These are phyloP conservation scores for Globisporangium middletonii DNA, from an alignment of 352 stramenopile genomes.

Conservation along the genomic window DNA sequence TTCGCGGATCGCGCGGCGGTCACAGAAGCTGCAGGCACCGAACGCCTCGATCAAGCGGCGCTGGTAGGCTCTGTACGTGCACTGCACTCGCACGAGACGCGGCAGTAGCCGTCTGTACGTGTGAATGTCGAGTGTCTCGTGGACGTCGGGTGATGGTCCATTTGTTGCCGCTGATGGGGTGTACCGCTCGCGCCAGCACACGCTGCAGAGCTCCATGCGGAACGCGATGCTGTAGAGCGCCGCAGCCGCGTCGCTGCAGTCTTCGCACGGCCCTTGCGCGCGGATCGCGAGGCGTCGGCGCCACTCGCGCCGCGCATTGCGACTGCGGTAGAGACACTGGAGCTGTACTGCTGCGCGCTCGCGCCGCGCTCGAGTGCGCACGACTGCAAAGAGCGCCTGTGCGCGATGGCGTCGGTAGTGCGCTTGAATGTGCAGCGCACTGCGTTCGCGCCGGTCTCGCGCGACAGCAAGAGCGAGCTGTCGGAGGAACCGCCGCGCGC, in stretches of 20 bases:
- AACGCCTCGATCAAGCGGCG: conserved; percentile 10
- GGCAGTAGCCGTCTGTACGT: conserved; percentile 27
- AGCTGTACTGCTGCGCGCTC: conserved; percentile 33
- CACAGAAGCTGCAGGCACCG: conserved; percentile 38
- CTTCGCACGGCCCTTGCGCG: conserved; percentile 29
- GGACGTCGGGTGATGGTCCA: not conserved
- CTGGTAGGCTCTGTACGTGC: conserved; percentile 34
- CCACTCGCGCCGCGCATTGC: conserved; percentile 21
- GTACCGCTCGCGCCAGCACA: conserved; percentile 20
- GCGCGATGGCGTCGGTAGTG: conserved; percentile 11
- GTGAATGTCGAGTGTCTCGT: conserved; percentile 17
- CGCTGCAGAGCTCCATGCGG: conserved; percentile 24
- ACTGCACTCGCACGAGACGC: conserved; percentile 23
- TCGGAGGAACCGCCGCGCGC: conserved; percentile 16
- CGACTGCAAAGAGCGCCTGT: conserved; percentile 19
- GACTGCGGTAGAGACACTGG: conserved; percentile 35
- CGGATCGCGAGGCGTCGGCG: conserved; percentile 28
- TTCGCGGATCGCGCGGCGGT: conserved; percentile 24
- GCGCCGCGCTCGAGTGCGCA: conserved; percentile 20
- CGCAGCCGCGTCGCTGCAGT: conserved; percentile 32
- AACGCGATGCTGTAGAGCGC: conserved; percentile 29
- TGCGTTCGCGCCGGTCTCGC: conserved; percentile 14
- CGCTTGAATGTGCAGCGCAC: conserved; percentile 20
- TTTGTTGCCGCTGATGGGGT: not conserved
- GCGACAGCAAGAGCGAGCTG: conserved; percentile 6